Base-by-base conservation (phyloP, 2,329 filamentous ascomycete species). In the Cladosporium sp. region DNA sequence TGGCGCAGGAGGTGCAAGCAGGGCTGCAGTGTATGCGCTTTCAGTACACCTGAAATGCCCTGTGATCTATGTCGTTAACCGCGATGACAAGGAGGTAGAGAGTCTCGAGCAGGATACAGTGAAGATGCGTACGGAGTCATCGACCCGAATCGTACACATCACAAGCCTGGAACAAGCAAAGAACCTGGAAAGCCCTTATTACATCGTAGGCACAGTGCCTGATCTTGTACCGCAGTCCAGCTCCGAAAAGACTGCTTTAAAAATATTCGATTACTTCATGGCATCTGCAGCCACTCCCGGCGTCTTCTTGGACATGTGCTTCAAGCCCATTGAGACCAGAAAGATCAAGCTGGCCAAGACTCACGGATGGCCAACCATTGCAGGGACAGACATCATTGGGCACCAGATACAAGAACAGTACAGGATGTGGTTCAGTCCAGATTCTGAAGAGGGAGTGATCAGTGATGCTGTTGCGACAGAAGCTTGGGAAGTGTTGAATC, bases 231-330 rank as follows among this genome's bases (percentile, higher is more conserved):
- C 69, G 2, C 50, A 55, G 24, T 66, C 60, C 0, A 36, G 55
- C 0, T 47, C 56, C 8, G 70, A 73, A 50, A 43, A 64, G 34
- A 27, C 32, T 2, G 55, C 49, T 6, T 32, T 56, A 2, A 54
- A 49, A 3, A 17, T 38, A 2, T 24, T 38, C 19, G 20, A 30
- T 13, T 13, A 19, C 9, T 44, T 44, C 30, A 34, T 45, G 18
- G 43, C 30, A 12, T 43, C 40, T 11, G 29, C 27, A 8, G 11
- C 24, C 13, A 27, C 30, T 5, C 67, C 63, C 48, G 69, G 69
- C 0, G 62, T 72, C 1, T 45, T 73, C 49, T 52, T 73, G 30
- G 70, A 73, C 27, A 71, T 73, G 69, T 73, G 71, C 54, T 73
- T 70, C 58, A 72, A 73, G 55, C 70, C 70, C 1, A 55, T 67